Conservation (phyloP, 106 monocot genomes). For the Dendrobium nobile region DNA sequence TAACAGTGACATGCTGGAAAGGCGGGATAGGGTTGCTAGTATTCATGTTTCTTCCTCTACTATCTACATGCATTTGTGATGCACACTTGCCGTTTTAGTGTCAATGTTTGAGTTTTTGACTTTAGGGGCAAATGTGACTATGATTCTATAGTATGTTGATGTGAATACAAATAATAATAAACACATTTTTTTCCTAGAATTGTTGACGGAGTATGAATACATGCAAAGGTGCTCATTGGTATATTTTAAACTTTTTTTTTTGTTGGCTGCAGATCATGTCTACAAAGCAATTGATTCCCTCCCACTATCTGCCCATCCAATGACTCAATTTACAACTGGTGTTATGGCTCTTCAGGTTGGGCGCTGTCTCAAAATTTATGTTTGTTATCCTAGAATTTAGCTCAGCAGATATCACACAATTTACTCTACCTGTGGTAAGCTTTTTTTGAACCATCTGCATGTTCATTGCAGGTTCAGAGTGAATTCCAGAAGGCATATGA, state of each 20-base stretch:
- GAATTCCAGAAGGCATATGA: constrained; percentile 38
- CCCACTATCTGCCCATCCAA: constrained; percentile 81
- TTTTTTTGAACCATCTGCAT: not conserved
- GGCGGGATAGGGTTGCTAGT: not conserved
- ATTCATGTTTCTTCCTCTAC: not conserved
- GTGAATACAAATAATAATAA: not conserved
- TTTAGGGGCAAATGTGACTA: not conserved
- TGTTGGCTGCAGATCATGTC: constrained; percentile 62
- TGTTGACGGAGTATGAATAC: not conserved
- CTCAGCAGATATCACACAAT: not conserved
- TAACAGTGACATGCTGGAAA: not conserved
- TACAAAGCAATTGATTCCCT: constrained; percentile 85
- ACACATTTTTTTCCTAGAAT: not conserved
- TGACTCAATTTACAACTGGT: constrained; percentile 90
- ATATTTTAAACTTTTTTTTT: not conserved
- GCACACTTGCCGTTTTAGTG: not conserved
- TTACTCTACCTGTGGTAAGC: not conserved
- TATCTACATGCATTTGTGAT: not conserved
- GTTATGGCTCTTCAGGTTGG: constrained; percentile 96
- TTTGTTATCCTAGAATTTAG: not conserved
- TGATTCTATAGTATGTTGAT: not conserved
- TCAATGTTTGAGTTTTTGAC: not conserved
- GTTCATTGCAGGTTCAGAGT: constrained; percentile 55
- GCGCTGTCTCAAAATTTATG: not conserved
- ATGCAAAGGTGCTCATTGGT: not conserved